phyloP scores from a whole-genome alignment of 768 basidiomycete genomes.

The Macrolepiota albuminosa region DNA sequence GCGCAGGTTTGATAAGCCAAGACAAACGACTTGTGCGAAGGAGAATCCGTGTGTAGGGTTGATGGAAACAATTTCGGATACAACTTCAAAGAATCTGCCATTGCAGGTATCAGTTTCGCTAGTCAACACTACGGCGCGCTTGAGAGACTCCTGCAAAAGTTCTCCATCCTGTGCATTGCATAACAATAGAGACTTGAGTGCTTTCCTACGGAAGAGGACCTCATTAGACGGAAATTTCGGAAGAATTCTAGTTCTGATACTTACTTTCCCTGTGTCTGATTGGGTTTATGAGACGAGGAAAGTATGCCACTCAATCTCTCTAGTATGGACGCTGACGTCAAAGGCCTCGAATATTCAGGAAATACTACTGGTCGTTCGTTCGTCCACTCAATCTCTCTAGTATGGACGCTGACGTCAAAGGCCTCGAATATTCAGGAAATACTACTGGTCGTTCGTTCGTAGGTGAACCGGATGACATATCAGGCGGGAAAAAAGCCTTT shows the following conservation, averaged over 20 bases:
- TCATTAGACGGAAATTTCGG: slow-evolving; percentile 6
- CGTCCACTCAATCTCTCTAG: slow-evolving; percentile 65
- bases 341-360: slow-evolving; percentile 47
- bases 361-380: slow-evolving; percentile 41
- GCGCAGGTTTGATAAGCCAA: slow-evolving; percentile 82
- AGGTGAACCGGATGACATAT: slow-evolving; percentile 55
- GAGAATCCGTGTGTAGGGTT: slow-evolving; percentile 53
- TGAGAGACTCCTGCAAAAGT: slow-evolving; percentile 61
- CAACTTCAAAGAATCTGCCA: slow-evolving; percentile 70
- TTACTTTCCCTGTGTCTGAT: slow-evolving; percentile 62
- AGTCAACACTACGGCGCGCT: slow-evolving; percentile 61
- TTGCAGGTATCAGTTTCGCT: slow-evolving; percentile 52
- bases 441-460: slow-evolving; percentile 45
- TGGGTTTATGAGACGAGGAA: slow-evolving; percentile 47
- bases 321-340: slow-evolving; percentile 48
- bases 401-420: slow-evolving; percentile 46
- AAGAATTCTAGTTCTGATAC: slow-evolving; percentile 22
- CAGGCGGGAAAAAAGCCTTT: slow-evolving; percentile 71
- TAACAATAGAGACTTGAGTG: slow-evolving; percentile 63
- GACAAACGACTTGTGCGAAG: slow-evolving; percentile 69
- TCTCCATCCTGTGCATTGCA: slow-evolving; percentile 48
- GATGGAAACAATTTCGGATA: slow-evolving; percentile 64
- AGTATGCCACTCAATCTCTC: slow-evolving; percentile 70
- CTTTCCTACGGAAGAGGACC: slow-evolving; percentile 49
- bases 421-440: slow-evolving; percentile 44